Conservation (phyloP, 768 basidiomycete genomes). For the Boletus pseudo-olivaceus region DNA sequence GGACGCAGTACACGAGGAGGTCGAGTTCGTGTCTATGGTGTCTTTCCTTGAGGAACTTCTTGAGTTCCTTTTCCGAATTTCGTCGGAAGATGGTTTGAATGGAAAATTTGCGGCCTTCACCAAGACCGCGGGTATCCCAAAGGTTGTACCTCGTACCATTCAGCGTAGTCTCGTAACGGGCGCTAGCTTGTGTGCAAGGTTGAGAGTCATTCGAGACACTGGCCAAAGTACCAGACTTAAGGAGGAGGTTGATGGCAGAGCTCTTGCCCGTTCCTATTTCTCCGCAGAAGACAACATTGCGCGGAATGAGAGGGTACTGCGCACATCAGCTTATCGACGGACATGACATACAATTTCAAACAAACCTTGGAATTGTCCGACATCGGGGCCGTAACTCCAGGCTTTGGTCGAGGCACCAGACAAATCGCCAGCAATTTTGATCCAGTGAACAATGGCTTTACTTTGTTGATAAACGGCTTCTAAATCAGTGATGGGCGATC, state of each 20-base stretch:
- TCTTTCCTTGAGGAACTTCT: slow-evolving; percentile 20
- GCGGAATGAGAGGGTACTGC: background rate
- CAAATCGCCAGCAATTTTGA: background rate
- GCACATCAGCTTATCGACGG: background rate
- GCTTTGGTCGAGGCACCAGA: background rate
- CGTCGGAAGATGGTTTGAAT: slow-evolving; percentile 4
- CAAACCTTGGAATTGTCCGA: slow-evolving; percentile 10
- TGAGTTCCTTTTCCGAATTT: slow-evolving; percentile 16
- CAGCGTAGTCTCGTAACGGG: slow-evolving; percentile 4
- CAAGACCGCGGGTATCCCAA: slow-evolving; percentile 39
- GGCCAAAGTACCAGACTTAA: slow-evolving; percentile 5
- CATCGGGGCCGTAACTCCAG: background rate
- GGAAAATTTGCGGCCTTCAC: slow-evolving; percentile 23
- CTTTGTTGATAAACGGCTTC: background rate
- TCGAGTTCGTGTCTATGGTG: slow-evolving; percentile 29
- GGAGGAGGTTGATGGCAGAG: slow-evolving; percentile 26
- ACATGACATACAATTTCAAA: background rate
- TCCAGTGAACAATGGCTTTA: background rate
- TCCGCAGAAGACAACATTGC: slow-evolving; percentile 23
- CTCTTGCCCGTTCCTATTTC: slow-evolving; percentile 27
- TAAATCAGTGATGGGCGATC: background rate
- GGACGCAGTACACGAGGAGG: slow-evolving; percentile 40
- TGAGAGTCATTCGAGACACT: slow-evolving; percentile 4
- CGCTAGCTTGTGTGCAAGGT: slow-evolving; percentile 16
- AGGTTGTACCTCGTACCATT: slow-evolving; percentile 10